phyloP scores from a whole-genome alignment of 768 basidiomycete genomes.

The Boletus insuetus region DNA sequence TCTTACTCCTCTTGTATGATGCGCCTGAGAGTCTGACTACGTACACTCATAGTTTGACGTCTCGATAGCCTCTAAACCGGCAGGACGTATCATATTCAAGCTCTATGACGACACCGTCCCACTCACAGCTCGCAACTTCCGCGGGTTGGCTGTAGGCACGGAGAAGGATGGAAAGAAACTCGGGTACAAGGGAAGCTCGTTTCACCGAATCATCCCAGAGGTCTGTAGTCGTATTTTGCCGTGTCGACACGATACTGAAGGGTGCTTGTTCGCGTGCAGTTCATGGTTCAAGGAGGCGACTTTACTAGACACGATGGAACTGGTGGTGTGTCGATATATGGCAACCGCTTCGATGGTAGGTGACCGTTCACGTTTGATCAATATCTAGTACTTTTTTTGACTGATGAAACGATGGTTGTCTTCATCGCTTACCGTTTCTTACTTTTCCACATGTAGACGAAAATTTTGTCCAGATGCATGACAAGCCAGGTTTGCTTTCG shows the following conservation, averaged over 20 bases:
- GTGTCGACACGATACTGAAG: background rate
- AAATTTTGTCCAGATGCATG: constrained; percentile 66
- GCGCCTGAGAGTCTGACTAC: background rate
- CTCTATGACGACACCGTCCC: constrained; percentile 84
- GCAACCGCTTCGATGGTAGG: constrained; percentile 71
- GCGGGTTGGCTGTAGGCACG: constrained; percentile 64
- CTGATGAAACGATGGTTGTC: background rate
- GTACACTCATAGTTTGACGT: constrained; percentile 53
- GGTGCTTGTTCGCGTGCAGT: constrained; percentile 34
- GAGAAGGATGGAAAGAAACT: constrained; percentile 48
- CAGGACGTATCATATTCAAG: constrained; percentile 78
- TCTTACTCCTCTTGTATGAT: constrained; percentile 14
- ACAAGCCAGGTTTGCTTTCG: constrained; percentile 63
- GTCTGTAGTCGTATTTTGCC: constrained; percentile 31
- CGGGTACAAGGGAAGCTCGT: constrained; percentile 65
- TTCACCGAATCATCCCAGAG: constrained; percentile 74
- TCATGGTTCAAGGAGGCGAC: constrained; percentile 89
- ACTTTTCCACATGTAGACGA: constrained; percentile 44
- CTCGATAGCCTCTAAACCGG: constrained; percentile 53
- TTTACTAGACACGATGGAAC: constrained; percentile 75
- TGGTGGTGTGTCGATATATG: constrained; percentile 86
- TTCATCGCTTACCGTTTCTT: no score
- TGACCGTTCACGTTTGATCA: background rate
- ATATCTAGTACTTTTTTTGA: background rate
- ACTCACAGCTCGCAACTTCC: constrained; percentile 77